Evolutionary conservation across 2,329 filamentous ascomycete species (phyloP).

Genomic region (Blumeria graminis): DNA sequence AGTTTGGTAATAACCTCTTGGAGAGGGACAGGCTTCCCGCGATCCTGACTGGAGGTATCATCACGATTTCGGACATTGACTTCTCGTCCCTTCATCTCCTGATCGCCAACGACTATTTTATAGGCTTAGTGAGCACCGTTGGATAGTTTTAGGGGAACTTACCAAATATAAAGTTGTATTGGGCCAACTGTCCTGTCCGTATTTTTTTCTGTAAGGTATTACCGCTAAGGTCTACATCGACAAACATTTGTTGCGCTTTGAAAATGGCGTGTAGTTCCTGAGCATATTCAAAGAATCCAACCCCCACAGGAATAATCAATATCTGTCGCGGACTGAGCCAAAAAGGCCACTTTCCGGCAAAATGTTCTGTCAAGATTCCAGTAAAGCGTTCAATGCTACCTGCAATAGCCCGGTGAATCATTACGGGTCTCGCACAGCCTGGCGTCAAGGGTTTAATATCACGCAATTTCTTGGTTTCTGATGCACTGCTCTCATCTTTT

Average conservation of each 20-base stretch:
- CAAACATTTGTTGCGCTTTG: constrained; percentile 41
- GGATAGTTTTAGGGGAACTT: constrained; percentile 10
- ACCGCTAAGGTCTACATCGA: constrained; percentile 45
- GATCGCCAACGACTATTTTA: constrained; percentile 30
- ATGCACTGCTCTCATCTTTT: constrained; percentile 18
- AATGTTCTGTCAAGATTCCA: constrained; percentile 63
- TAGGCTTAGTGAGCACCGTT: constrained; percentile 2
- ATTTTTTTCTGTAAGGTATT: constrained; percentile 85
- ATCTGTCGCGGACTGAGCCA: constrained; percentile 72
- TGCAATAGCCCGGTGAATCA: constrained; percentile 65
- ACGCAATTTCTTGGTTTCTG: constrained; percentile 19
- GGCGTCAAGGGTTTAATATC: constrained; percentile 29
- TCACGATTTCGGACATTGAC: constrained; percentile 41
- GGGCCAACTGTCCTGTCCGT: constrained; percentile 51
- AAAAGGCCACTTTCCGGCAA: constrained; percentile 72
- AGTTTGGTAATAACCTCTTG: constrained; percentile 32
- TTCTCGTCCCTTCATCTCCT: constrained; percentile 33
- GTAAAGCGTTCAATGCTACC: constrained; percentile 46
- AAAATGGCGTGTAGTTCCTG: constrained; percentile 47
- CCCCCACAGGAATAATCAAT: constrained; percentile 54
- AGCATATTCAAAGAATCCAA: constrained; percentile 47
- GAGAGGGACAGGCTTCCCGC: constrained; percentile 32
- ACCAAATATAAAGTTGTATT: constrained; percentile 71
- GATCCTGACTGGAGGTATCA: constrained; percentile 34
- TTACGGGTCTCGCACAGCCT: constrained; percentile 58